Percentiles rank a stretch among this genome's conserved stretches.
phyloP scores from a whole-genome alignment of 164 flowering plant species.

The Nelumbo lutea region DNA sequence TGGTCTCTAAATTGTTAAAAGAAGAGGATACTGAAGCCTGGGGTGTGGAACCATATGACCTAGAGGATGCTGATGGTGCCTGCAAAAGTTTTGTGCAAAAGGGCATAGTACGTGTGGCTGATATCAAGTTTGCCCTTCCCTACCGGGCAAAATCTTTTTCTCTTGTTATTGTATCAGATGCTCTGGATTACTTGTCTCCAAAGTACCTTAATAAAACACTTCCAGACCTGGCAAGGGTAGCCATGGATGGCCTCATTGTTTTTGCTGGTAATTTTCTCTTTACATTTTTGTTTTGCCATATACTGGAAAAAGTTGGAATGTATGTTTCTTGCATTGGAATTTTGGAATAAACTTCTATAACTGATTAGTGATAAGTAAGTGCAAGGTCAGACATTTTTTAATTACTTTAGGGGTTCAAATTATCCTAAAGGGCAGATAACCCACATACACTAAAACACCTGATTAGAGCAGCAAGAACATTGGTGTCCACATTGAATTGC shows the following conservation, averaged over 20 bases:
- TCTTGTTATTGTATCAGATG: constrained; percentile 81
- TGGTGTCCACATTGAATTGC: no score
- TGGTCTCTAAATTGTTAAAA: constrained; percentile 65
- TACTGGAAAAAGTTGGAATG: neutral
- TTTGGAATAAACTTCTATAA: no score
- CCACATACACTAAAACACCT: no score
- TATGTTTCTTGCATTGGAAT: no score
- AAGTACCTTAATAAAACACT: constrained; percentile 84
- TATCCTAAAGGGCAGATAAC: no score
- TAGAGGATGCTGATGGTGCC: constrained; percentile 66
- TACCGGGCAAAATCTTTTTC: constrained; percentile 77
- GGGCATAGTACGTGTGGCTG: constrained; percentile 88
- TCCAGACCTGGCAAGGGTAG: constrained; percentile 79
- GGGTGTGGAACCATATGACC: constrained; percentile 93
- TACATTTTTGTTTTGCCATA: neutral
- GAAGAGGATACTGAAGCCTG: constrained; percentile 89
- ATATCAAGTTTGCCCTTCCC: constrained; percentile 91
- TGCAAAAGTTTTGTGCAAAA: constrained; percentile 73
- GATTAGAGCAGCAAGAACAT: no score
- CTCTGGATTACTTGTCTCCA: constrained; percentile 89
- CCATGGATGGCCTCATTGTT: constrained; percentile 72
- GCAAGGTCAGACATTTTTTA: no score
- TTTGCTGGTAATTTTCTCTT: constrained; percentile 56
- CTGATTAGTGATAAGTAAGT: no score
- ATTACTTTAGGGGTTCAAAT: no score